These are phyloP conservation scores for Rhizoctonia solani DNA, from an alignment of 1,284 basidiomycete genomes.

Conservation along the genomic window DNA sequence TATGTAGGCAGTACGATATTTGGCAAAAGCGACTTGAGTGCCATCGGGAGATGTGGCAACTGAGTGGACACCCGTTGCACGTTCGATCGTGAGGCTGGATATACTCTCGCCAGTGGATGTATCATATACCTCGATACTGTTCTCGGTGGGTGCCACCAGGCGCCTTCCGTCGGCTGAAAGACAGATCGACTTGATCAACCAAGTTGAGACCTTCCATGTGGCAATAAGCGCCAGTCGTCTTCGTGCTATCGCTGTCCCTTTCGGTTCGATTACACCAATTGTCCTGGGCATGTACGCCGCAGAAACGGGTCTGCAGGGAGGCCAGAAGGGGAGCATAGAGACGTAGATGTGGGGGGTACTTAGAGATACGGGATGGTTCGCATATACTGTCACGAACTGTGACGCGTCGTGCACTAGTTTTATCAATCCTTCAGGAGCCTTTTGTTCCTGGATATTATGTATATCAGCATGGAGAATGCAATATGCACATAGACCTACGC, in stretches of 20 bases:
- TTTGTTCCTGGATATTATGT: not conserved
- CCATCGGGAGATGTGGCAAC: not conserved
- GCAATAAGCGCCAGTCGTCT: not conserved
- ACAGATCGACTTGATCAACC: not conserved
- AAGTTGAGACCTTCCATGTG: not conserved
- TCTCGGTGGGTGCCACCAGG: not conserved
- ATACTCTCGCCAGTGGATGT: not conserved
- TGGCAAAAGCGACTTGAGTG: not conserved
- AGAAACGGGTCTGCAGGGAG: too few species aligned
- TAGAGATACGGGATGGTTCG: not conserved
- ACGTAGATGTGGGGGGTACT: conserved; percentile 29
- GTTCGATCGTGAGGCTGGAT: not conserved
- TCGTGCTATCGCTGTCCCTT: not conserved
- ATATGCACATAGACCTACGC: not conserved
- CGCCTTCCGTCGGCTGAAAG: not conserved
- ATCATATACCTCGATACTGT: not conserved
- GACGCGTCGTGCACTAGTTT: not conserved
- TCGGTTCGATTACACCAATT: not conserved
- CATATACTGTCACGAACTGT: not conserved
- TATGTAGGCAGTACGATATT: not conserved
- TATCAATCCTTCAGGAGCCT: not conserved
- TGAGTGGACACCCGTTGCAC: not conserved
- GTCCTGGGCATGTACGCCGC: too few species aligned
- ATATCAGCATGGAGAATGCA: not conserved
- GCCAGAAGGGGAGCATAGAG: too few species aligned